A percentile compares a stretch with the other conserved stretches of the same genome.
phyloP scores from a whole-genome alignment of 129 eudicot genomes.

The Centaurea solstitialis region DNA sequence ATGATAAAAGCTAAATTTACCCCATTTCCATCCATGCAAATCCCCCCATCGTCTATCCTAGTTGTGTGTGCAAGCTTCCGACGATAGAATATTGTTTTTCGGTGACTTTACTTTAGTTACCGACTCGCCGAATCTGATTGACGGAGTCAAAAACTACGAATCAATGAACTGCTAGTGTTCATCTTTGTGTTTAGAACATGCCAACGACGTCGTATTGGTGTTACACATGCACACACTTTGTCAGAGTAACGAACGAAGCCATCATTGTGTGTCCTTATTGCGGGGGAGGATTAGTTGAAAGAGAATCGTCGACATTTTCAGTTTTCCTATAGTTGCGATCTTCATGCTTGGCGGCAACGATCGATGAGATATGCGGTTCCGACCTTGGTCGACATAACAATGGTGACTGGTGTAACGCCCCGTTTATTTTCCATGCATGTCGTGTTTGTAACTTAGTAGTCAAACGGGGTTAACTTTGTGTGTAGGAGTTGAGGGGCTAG shows the following conservation, averaged over 20 bases:
- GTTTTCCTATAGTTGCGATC: slow-evolving; percentile 33
- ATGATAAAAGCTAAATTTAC: slow-evolving; percentile 15
- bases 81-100: slow-evolving; percentile 18
- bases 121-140: slow-evolving; percentile 3
- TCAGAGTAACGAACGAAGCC: too few species aligned
- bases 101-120: neutral
- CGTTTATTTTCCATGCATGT: too few species aligned
- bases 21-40: neutral
- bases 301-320: slow-evolving; percentile 30
- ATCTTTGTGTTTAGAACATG: neutral
- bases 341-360: slow-evolving; percentile 35
- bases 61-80: slow-evolving; percentile 20
- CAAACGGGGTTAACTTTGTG: too few species aligned
- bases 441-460: too few species aligned
- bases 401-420: slow-evolving; percentile 16
- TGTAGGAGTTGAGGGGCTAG: too few species aligned
- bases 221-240: slow-evolving; percentile 46
- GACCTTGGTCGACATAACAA: slow-evolving; percentile 19
- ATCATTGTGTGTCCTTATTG: too few species aligned
- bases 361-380: slow-evolving; percentile 24
- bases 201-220: slow-evolving; percentile 52
- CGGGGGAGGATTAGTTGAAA: slow-evolving; percentile 51
- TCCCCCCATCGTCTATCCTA: too few species aligned
- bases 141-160: neutral
- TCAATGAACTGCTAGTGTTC: neutral